Percentiles rank a stretch among this genome's conserved stretches.
Evolutionary conservation across 495 filamentous ascomycete genomes (phyloP).

Genomic region (Neurospora tetraspora): DNA sequence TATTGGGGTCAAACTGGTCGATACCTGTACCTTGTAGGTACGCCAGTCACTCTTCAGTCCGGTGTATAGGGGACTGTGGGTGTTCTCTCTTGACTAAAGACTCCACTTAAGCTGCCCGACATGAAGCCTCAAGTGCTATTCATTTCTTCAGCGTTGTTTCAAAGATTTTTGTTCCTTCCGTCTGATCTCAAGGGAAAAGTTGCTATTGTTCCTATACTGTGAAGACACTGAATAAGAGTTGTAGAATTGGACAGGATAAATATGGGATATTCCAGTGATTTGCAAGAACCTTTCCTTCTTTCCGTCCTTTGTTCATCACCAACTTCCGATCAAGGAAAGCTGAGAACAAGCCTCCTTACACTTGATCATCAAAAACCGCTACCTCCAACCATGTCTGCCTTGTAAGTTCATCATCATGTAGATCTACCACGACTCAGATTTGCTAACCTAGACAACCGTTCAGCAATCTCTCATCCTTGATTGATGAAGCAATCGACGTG

Average conservation of each 20-base stretch:
- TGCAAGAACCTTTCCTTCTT: not conserved
- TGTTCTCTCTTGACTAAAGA: not conserved
- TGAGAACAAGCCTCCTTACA: not conserved
- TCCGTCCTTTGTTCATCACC: not conserved
- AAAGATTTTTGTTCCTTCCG: not conserved
- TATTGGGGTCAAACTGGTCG: too few relatives aligned
- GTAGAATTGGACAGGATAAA: not conserved
- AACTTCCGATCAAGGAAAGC: not conserved
- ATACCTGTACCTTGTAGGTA: too few relatives aligned
- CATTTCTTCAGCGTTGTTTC: not conserved
- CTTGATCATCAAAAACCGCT: not conserved
- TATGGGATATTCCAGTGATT: not conserved
- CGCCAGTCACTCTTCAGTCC: too few relatives aligned
- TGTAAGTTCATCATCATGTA: not conserved
- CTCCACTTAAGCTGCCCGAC: not conserved
- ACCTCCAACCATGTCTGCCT: not conserved
- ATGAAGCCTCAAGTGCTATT: not conserved
- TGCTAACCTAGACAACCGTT: not conserved
- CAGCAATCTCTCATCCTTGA: not conserved
- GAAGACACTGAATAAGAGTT: not conserved
- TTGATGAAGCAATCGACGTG: not conserved
- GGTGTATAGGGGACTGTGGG: too few relatives aligned
- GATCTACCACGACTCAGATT: not conserved
- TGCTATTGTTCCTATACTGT: not conserved
- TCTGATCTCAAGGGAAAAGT: not conserved